Conservation (phyloP, 2,329 filamentous ascomycete genomes). For the Colletotrichum navitas region DNA sequence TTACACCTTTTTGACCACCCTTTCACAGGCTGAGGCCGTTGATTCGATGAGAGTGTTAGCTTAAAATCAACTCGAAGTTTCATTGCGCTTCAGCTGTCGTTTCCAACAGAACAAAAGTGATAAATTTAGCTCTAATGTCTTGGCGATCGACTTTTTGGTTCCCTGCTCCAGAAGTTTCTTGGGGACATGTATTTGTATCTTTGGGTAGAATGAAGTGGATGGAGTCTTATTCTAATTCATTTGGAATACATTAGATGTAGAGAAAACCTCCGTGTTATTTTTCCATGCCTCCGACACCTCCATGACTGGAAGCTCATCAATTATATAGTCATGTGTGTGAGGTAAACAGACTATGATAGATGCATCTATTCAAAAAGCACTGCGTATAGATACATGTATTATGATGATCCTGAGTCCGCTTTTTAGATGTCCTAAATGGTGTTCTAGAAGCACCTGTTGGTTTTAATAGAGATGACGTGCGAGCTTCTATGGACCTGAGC, state of each 20-base stretch:
- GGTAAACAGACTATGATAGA: too few relatives aligned
- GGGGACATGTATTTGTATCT: neutral
- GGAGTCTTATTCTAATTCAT: fast-evolving
- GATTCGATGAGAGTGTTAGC: neutral
- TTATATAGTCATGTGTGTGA: too few relatives aligned
- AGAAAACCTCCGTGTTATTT: too few relatives aligned
- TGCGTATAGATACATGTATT: neutral
- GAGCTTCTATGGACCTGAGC: neutral
- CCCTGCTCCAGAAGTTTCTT: neutral
- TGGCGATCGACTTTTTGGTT: neutral
- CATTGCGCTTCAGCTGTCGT: neutral
- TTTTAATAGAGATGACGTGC: too few relatives aligned
- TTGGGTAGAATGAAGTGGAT: neutral
- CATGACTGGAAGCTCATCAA: neutral
- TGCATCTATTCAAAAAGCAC: neutral
- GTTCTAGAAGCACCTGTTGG: too few relatives aligned
- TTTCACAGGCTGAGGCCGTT: neutral
- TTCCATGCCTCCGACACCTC: too few relatives aligned
- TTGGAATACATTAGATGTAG: neutral
- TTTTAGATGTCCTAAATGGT: too few relatives aligned
- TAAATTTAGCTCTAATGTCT: neutral
- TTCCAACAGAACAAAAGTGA: neutral
- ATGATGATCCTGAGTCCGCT: neutral
- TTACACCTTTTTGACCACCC: neutral
- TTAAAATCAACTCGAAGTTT: neutral